Evolutionary conservation across 768 basidiomycete species (phyloP).

Genomic region (Phaffia tasmanica): DNA sequence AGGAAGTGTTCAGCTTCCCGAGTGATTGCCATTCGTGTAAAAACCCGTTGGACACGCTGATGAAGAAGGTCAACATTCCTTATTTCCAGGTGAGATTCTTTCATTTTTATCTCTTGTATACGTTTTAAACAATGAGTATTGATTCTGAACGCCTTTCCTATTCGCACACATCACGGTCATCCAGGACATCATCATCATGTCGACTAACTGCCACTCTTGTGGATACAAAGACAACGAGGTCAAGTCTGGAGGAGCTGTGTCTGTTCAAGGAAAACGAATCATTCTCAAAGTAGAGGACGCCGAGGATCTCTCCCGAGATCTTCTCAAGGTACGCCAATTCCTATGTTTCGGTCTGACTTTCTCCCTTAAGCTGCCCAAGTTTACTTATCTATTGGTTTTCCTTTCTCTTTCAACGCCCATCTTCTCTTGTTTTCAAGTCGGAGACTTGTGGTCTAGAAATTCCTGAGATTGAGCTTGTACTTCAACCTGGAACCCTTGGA

Average conservation of each 20-base stretch:
- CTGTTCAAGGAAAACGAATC: constrained; percentile 73
- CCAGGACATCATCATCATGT: constrained; percentile 97
- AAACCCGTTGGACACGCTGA: constrained; percentile 66
- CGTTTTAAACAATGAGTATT: too few species aligned
- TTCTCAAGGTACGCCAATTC: constrained; percentile 60
- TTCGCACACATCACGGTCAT: not conserved
- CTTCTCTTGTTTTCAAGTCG: constrained; percentile 47
- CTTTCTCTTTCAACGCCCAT: not conserved
- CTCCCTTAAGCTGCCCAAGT: not conserved
- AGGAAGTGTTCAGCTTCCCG: constrained; percentile 81
- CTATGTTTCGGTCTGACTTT: constrained; percentile 21
- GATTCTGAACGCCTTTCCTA: not conserved
- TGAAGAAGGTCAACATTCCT: constrained; percentile 94
- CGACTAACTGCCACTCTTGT: constrained; percentile 87
- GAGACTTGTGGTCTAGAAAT: constrained; percentile 82
- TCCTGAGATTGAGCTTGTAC: constrained; percentile 85
- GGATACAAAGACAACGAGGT: constrained; percentile 98
- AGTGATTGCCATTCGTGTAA: constrained; percentile 83
- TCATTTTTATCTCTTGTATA: not conserved
- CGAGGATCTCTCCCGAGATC: constrained; percentile 84
- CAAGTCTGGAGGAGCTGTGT: constrained; percentile 84
- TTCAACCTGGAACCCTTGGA: constrained; percentile 86
- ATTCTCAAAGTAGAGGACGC: constrained; percentile 79
- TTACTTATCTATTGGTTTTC: not conserved
- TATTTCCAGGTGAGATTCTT: constrained; percentile 74